Conservation (phyloP, 176 grass and related monocot species). For the Rhynchospora breviuscula region DNA sequence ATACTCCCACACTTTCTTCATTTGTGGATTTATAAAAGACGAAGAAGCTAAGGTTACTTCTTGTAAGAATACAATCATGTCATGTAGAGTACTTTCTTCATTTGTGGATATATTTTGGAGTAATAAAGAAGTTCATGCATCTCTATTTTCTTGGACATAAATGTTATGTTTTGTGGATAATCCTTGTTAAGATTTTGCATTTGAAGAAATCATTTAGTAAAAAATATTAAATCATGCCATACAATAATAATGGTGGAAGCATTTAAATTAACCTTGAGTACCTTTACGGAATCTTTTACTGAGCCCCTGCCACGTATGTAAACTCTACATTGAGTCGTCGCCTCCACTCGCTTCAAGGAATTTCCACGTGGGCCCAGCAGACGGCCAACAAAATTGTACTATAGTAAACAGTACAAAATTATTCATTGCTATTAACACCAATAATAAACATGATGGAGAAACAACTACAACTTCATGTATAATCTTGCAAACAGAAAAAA, state of each 20-base stretch:
- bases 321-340: conserved; percentile 90
- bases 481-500: background rate
- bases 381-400: conserved; percentile 99
- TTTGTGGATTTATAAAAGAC: background rate
- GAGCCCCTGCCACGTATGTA: conserved; percentile 92
- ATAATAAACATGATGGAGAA: background rate
- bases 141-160: background rate
- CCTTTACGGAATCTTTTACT: conserved; percentile 95
- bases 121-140: background rate
- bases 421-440: background rate
- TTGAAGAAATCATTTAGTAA: background rate
- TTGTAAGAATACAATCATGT: background rate
- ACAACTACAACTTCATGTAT: background rate
- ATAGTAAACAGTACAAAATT: conserved; percentile 24
- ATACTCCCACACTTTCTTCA: background rate
- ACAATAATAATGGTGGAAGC: background rate
- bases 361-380: conserved; percentile 90
- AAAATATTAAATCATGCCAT: background rate
- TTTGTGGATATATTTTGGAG: background rate
- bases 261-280: conserved; percentile 29
- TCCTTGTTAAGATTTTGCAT: background rate
- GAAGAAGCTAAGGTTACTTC: background rate
- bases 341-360: conserved; percentile 99
- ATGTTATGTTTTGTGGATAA: background rate
- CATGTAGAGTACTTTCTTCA: background rate